Base-by-base conservation (phyloP, 495 filamentous ascomycete genomes). In the Pseudomonodictys pantanalensis region DNA sequence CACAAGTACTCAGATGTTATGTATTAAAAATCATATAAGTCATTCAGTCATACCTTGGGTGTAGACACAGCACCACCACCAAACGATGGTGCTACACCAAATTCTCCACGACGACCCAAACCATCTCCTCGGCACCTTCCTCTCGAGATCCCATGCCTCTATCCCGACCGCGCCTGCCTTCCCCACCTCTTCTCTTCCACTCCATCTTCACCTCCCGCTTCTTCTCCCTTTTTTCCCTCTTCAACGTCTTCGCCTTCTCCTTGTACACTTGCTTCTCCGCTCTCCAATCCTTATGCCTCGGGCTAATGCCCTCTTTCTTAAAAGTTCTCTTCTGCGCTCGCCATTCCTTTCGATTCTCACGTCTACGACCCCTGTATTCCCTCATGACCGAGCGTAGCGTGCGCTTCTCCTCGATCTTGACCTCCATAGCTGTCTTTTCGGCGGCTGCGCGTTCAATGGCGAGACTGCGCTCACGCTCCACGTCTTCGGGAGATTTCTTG, bases 91-190 rank as follows among this genome's bases (percentile, higher is more conserved):
- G n/a, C n/a, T n/a, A n/a, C n/a, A n/a, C 60, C 52, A 66, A 48
- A 57, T 66, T 66, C 62, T 60, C 57, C 29, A 66, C 48, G 23
- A 66, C 52, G 51, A 66, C 47, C 62, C 62, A 66, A n/a, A 58
- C 52, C 52, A 57, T 50, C 23, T 23, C 41, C 23, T 47, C 52
- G n/a, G n/a, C n/a, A n/a, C 51, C 11, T 46, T 33, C 9, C 22
- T 26, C 11, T 23, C 2, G 23, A 5, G 3, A 35, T 17, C 20
- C 35, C 35, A 20, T 25, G 11, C 22, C 47, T 4, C 48, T 6
- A 9, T 10, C 28, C 48, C 25, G 30, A 32, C 23, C 12, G 12
- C 47, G 28, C 52, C 24, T 22, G 28, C 43, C 10, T 25, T 4
- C 2, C 15, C 26, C 41, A 39, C 28, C 28, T n/a, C 18, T 39